Base-by-base conservation (phyloP, 768 basidiomycete species). In the Cystofilobasidium bisporidii region DNA sequence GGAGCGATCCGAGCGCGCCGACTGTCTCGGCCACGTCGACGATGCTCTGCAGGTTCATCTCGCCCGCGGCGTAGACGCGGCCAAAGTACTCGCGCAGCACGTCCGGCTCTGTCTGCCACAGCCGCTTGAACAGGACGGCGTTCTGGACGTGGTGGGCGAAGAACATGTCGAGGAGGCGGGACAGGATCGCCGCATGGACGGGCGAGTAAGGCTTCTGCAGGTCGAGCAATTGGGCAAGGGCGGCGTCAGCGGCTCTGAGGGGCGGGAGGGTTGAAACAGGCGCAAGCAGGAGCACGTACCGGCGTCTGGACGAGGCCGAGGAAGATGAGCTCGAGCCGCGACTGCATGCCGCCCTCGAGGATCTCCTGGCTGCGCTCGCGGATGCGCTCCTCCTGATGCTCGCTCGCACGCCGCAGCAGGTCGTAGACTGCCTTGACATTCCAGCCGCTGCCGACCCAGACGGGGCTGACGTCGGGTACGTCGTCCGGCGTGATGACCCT, bases 21-120 rank as follows among this genome's bases (percentile, higher is more conserved):
- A 97, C 81, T 74, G 97, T 92, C 75, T 92, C 90, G 14, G 91
- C 92, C 32, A 97, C 88, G 74, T 99, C 96, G 61, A 98, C 80
- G 57, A 99, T 92, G 45, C 92, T 83, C 20, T 91, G 91, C 64
- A 98, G 90, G 75, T 98, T 96, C 64, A 92, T 82, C 47, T 90
- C 89, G 70, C 86, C 90, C 73, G 93, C 91, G 58, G 87, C 83
- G 77, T 98, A 96, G 75, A 91, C 93, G 70, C 91, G 89, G 36
- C 87, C 84, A 78, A 98, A 88, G 10, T 91, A 90, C 65, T 86
- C 83, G 6, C 91, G 86, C 61, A 98, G 83, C 76, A 92, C 89
- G 0, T 85, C 80, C 0, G 88, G 89, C 73, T 91, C 85, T 50
- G 89, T 87, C 74, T 93, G 89, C 88, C 90, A 93, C 64, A 99